These are phyloP conservation scores for Kernera saxatilis DNA, from an alignment of 345 rosid species.

Conservation along the genomic window DNA sequence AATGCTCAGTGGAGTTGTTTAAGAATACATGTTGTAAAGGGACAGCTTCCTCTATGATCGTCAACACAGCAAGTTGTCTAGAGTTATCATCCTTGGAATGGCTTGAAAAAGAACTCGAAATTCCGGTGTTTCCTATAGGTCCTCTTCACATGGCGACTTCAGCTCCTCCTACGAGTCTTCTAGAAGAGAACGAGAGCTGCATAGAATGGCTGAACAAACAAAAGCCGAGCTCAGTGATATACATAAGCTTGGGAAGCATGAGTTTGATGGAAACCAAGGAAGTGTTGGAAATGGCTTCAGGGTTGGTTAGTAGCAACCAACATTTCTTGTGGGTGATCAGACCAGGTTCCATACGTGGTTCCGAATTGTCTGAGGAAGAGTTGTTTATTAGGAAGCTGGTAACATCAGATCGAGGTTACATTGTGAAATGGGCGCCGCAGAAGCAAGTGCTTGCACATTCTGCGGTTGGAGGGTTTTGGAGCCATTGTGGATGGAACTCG, in stretches of 20 bases:
- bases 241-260: constrained; percentile 52
- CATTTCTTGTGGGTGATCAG: constrained; percentile 25
- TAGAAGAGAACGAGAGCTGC: constrained; percentile 31
- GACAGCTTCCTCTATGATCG: neutral
- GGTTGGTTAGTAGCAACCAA: constrained; percentile 20
- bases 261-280: constrained; percentile 2
- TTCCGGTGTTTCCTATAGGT: constrained; percentile 9
- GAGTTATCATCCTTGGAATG: neutral
- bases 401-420: neutral
- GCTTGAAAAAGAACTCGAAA: neutral
- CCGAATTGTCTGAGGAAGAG: neutral
- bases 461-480: neutral
- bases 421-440: constrained; percentile 26
- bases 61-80: neutral
- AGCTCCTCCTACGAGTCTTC: neutral
- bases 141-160: constrained; percentile 1
- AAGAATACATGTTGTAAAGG: neutral
- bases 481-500: neutral
- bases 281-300: constrained; percentile 11
- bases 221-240: constrained; percentile 34
- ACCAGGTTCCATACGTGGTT: neutral
- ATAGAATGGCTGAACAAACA: constrained; percentile 37
- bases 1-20: neutral
- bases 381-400: neutral
- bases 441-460: neutral